Evolutionary conservation across 345 rosid species (phyloP), one percentile per base, ranked within the genome.

Genomic region (Isatis tinctoria): DNA sequence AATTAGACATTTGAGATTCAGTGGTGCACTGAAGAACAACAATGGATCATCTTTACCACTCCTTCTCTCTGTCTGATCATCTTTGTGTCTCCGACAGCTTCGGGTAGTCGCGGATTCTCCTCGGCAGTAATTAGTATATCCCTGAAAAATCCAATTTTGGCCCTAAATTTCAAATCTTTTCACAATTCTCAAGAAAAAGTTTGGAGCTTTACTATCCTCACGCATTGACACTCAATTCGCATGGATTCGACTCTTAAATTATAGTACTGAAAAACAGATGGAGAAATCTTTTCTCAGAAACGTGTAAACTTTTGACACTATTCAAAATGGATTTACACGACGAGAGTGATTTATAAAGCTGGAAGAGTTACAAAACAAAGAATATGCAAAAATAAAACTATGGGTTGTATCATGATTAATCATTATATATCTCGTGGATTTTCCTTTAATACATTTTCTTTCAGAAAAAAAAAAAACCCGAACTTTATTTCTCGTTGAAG

Each of bases 41-140:
- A 30, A 63, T 30, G 56, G 70, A 18, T 20, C 3, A 17, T 63
- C 0, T 22, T 18, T 0, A 30, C 37, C 57, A 4, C 54, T 48
- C 48, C 2, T 52, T 73, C 39, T 53, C 49, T 37, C 37, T 24
- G 26, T 51, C 27, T 20, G 27, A 8, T 72, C 32, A 26, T 37
- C 57, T 51, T 36, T 61, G 14, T 49, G 47, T 57, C 75, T 70
- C 77, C 71, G 58, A 64, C 14, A 8, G 20, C 39, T 54, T 53
- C 37, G 44, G 53, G 56, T 72, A n/a, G 11, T 64, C 30, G 37
- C 63, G 35, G 60, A 60, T 60, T 59, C 10, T 45, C 36, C 10
- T 27, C 12, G 5, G 12, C 12, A 5, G 47, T 54, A 54, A 63
- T 4, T 58, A 10, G 39, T 35, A 8, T 44, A 35, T 0, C 41